Percentiles rank a stretch among this genome's conserved stretches.
Conservation (phyloP, 2,329 filamentous ascomycete genomes). For the Colletotrichum trifolii region DNA sequence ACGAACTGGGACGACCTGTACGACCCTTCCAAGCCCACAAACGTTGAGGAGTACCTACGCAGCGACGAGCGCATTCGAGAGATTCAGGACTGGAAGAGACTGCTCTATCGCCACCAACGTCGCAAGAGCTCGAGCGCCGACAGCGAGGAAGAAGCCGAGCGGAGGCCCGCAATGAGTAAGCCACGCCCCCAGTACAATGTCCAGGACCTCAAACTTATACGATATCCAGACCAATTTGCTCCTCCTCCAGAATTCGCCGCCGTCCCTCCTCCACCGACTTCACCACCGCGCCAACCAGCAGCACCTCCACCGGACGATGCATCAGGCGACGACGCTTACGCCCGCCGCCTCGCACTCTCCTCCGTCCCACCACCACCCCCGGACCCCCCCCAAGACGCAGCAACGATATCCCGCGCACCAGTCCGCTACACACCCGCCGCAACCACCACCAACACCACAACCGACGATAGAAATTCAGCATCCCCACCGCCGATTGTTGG, state of each 20-base stretch:
- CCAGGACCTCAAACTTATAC: constrained; percentile 36
- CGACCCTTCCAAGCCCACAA: constrained; percentile 84
- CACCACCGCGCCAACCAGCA: constrained; percentile 58
- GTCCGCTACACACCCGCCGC: constrained; percentile 71
- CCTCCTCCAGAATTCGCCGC: constrained; percentile 68
- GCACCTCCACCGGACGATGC: constrained; percentile 64
- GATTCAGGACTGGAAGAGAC: constrained; percentile 85
- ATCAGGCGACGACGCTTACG: constrained; percentile 77
- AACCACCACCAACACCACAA: constrained; percentile 49
- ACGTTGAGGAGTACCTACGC: constrained; percentile 83
- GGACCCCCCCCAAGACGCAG: constrained; percentile 51
- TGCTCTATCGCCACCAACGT: constrained; percentile 78
- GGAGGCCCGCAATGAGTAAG: constrained; percentile 40
- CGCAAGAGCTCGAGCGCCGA: constrained; percentile 51
- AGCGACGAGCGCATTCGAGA: constrained; percentile 87
- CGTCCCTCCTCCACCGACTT: constrained; percentile 63
- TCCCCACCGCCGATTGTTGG: constrained; percentile 61
- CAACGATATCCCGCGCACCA: constrained; percentile 80
- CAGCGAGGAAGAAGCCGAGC: constrained; percentile 57
- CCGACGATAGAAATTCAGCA: constrained; percentile 54
- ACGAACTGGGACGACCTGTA: constrained; percentile 95
- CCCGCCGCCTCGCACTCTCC: constrained; percentile 69
- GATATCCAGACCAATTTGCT: constrained; percentile 65
- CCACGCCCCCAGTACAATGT: background rate
- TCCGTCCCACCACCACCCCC: constrained; percentile 45